Percentiles rank a stretch among this genome's conserved stretches.
Conservation (phyloP, 768 basidiomycete genomes). For the Pholiota conissans region DNA sequence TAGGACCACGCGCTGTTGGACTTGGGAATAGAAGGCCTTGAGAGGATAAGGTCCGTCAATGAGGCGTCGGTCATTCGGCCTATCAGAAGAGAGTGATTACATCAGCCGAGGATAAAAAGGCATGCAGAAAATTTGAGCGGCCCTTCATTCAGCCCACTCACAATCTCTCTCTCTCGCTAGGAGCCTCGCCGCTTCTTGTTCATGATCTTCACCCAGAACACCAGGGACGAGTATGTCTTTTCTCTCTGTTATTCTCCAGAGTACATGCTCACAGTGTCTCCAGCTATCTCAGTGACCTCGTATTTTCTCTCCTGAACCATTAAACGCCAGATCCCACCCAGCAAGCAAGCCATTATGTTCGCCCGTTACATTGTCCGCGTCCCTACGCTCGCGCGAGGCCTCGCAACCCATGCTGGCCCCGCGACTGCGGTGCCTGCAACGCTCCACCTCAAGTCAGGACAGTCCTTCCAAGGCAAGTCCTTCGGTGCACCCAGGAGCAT, state of each 20-base stretch:
- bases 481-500: constrained; percentile 88
- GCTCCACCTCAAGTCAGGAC: constrained; percentile 91
- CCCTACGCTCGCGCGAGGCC: constrained; percentile 52
- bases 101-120: constrained; percentile 17
- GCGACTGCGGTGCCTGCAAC: constrained; percentile 64
- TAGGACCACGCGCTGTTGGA: background rate
- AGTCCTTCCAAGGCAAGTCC: constrained; percentile 85
- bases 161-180: constrained; percentile 15
- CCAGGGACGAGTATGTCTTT: constrained; percentile 78
- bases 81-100: constrained; percentile 8
- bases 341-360: constrained; percentile 45
- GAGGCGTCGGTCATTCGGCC: constrained; percentile 1
- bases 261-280: constrained; percentile 5
- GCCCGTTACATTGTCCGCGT: constrained; percentile 51
- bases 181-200: constrained; percentile 28
- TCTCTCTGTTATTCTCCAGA: constrained; percentile 3
- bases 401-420: constrained; percentile 66
- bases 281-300: constrained; percentile 90
- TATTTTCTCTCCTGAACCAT: constrained; percentile 68
- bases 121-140: constrained; percentile 8
- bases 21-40: background rate
- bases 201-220: constrained; percentile 87
- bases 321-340: constrained; percentile 24
- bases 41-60: too few species aligned
- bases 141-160: constrained; percentile 7